Base-by-base conservation (phyloP, 345 rosid species). In the Acer saccharum region DNA sequence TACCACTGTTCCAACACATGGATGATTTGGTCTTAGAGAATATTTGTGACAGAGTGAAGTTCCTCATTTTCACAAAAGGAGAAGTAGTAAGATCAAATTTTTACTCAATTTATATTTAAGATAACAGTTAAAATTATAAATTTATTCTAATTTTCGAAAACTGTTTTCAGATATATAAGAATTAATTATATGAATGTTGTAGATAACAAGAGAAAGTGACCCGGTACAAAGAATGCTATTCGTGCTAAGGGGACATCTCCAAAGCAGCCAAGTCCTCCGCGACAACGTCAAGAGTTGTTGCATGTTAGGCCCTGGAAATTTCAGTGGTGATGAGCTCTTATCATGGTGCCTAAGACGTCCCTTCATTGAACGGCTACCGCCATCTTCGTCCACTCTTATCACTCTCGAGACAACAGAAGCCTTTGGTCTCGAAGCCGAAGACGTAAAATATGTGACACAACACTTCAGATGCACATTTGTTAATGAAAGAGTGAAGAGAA, bases 271-370 rank as follows among this genome's bases (percentile, higher is more conserved):
- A 80, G 83, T 87, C 27, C 90, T 96, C 20, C 85, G 97, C 64
- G 94, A 96, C 52, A 97, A 93, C 2, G 93, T 96, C 20, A 89
- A 92, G 60, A 92, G 98, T 52, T 91, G 93, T 76, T 96, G 99
- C 85, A 96, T 94, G 99, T 79, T 96, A 35, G 98, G 99, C 63
- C 99, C 99, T 0, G 99, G 99, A 10, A 96, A 96, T 80, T 96
- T 96, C 84, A 90, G 97, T 2, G 99, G 99, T 16, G 98, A 96
- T 52, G 99, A 96, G 88, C 97, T 96, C 68, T 80, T 94, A 63
- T 91, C 99, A 8, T 94, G 97, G 99, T 94, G 98, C 82, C 90
- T 96, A 16, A 82, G 97, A 21, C 74, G 98, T 41, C 98, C 99
- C 1, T 96, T 96, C 69, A 89, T 94, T 9, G 98, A 96, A 75